A percentile compares a stretch with the other conserved stretches of the same genome.
Evolutionary conservation across 2,329 filamentous ascomycete species (phyloP).

Genomic region (Aspergillus ruber): DNA sequence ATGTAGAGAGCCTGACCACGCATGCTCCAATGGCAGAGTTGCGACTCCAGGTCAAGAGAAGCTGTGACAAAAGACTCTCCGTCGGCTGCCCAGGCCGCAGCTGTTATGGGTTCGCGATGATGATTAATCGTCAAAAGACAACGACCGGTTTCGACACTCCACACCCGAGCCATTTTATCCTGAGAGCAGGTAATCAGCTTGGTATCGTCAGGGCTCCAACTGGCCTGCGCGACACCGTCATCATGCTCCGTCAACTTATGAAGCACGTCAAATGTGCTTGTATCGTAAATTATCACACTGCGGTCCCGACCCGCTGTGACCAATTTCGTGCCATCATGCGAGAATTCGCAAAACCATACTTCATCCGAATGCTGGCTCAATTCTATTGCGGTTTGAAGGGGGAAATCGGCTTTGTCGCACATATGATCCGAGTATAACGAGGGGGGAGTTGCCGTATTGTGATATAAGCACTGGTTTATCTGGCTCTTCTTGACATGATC

Average conservation of each 20-base stretch:
- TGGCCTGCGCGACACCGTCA: constrained; percentile 66
- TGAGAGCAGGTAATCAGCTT: constrained; percentile 78
- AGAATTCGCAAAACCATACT: constrained; percentile 89
- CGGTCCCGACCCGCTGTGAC: constrained; percentile 75
- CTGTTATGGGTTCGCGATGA: constrained; percentile 78
- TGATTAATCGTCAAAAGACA: constrained; percentile 59
- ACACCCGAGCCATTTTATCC: constrained; percentile 67
- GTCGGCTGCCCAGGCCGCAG: constrained; percentile 82
- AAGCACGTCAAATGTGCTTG: constrained; percentile 59
- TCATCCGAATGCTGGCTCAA: constrained; percentile 70
- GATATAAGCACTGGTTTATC: constrained; percentile 77
- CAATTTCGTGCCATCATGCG: constrained; percentile 73
- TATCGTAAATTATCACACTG: constrained; percentile 75
- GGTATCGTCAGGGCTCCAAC: constrained; percentile 88
- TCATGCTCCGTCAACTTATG: constrained; percentile 61
- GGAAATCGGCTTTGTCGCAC: constrained; percentile 76
- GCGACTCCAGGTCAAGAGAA: constrained; percentile 60
- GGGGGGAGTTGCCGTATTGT: constrained; percentile 71
- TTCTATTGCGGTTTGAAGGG: constrained; percentile 63
- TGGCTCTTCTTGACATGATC: constrained; percentile 78
- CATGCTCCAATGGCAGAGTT: constrained; percentile 66
- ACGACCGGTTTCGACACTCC: constrained; percentile 62
- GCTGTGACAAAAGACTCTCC: constrained; percentile 72
- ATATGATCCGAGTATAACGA: constrained; percentile 85
- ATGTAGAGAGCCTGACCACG: constrained; percentile 56